Conservation (phyloP, 495 filamentous ascomycete species). For the Lineolata rhizophorae region DNA sequence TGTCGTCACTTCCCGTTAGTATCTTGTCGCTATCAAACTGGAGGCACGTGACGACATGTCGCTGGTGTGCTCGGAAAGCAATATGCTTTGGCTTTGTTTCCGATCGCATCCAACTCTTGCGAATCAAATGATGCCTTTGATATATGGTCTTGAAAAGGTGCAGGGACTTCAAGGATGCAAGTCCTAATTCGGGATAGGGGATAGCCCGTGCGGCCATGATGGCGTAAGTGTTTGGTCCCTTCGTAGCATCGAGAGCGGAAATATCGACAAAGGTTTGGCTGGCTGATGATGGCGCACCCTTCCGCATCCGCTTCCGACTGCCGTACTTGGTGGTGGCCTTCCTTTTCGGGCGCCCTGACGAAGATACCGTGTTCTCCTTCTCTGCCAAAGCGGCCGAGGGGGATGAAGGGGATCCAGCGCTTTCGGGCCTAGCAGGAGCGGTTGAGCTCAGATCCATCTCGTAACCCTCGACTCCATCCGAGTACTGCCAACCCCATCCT, state of each 20-base stretch:
- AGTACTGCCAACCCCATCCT: slow-evolving; percentile 99
- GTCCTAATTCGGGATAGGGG: slow-evolving; percentile 58
- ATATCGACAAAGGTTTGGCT: slow-evolving; percentile 20
- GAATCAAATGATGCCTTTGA: slow-evolving; percentile 71
- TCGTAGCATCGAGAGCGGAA: slow-evolving; percentile 20
- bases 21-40: slow-evolving; percentile 98
- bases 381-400: slow-evolving; percentile 4
- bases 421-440: slow-evolving; percentile 5
- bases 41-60: slow-evolving; percentile 92
- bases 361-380: slow-evolving; percentile 6
- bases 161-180: slow-evolving; percentile 54
- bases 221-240: slow-evolving; percentile 65
- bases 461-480: slow-evolving; percentile 45
- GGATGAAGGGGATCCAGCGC: background rate
- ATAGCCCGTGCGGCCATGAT: slow-evolving; percentile 60
- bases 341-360: slow-evolving; percentile 27
- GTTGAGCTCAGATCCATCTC: slow-evolving; percentile 45
- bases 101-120: slow-evolving; percentile 71
- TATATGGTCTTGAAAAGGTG: slow-evolving; percentile 96
- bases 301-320: slow-evolving; percentile 20
- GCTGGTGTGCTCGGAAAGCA: slow-evolving; percentile 84
- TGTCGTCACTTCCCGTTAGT: slow-evolving; percentile 91
- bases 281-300: slow-evolving; percentile 20
- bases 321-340: slow-evolving; percentile 27
- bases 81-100: slow-evolving; percentile 79